A percentile compares a stretch with the other conserved stretches of the same genome.
phyloP scores from a whole-genome alignment of 805 yeast genomes.

The Kurtzmaniella cleridarum region DNA sequence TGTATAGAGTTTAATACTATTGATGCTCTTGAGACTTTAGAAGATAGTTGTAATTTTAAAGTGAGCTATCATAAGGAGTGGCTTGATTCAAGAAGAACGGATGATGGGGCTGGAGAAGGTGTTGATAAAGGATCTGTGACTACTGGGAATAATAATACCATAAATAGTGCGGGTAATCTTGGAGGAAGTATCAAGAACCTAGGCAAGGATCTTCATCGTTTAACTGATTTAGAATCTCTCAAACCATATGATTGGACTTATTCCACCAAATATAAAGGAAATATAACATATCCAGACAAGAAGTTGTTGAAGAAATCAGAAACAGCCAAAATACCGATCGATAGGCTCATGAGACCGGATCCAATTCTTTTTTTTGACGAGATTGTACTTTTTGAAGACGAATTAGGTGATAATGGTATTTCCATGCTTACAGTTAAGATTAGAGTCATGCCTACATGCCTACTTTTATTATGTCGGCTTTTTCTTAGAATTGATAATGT shows the following conservation, averaged over 20 bases:
- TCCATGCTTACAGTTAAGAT: slow-evolving; percentile 72
- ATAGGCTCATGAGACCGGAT: slow-evolving; percentile 64
- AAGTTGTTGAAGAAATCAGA: slow-evolving; percentile 4
- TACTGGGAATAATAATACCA: not conserved
- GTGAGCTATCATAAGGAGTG: slow-evolving; percentile 89
- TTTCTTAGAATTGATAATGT: slow-evolving; percentile 90
- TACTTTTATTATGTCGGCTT: slow-evolving; percentile 69
- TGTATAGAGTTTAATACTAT: slow-evolving; percentile 67
- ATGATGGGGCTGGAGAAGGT: not conserved
- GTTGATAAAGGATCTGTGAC: not conserved
- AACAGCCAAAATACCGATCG: slow-evolving; percentile 53
- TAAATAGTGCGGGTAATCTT: slow-evolving; percentile 4
- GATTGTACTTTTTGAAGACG: slow-evolving; percentile 86
- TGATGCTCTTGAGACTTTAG: slow-evolving; percentile 54
- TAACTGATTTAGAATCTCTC: slow-evolving; percentile 50
- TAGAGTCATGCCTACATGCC: slow-evolving; percentile 80
- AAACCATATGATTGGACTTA: slow-evolving; percentile 98
- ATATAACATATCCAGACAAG: slow-evolving; percentile 16
- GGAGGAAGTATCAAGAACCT: slow-evolving; percentile 25
- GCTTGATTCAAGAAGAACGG: slow-evolving; percentile 39
- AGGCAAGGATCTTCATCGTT: slow-evolving; percentile 30
- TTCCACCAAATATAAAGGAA: slow-evolving; percentile 73
- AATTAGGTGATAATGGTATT: slow-evolving; percentile 93
- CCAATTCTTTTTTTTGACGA: slow-evolving; percentile 90
- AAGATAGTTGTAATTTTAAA: slow-evolving; percentile 29